Conservation (phyloP, 2,329 filamentous ascomycete species). For the Cladophialophora psammophila region DNA sequence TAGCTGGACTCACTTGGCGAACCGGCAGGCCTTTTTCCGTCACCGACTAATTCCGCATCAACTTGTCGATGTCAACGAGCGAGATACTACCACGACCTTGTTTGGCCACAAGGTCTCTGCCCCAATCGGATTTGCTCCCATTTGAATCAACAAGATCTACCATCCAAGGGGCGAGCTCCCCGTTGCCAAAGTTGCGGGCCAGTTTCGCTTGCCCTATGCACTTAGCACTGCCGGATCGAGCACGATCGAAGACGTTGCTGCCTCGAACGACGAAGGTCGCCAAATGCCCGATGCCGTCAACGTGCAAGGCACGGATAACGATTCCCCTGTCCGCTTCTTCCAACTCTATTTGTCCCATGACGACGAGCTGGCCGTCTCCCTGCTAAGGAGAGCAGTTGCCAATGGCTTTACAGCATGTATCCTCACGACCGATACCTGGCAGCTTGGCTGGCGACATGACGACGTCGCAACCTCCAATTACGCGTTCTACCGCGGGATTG, state of each 20-base stretch:
- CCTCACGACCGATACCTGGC: slow-evolving; percentile 68
- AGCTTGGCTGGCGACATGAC: slow-evolving; percentile 68
- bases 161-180: slow-evolving; percentile 64
- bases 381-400: slow-evolving; percentile 63
- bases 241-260: slow-evolving; percentile 65
- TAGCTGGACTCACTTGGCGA: slow-evolving; percentile 57
- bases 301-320: slow-evolving; percentile 40
- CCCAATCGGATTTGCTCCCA: slow-evolving; percentile 69
- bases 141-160: slow-evolving; percentile 73
- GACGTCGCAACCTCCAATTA: slow-evolving; percentile 66
- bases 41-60: slow-evolving; percentile 68
- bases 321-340: slow-evolving; percentile 60
- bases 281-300: slow-evolving; percentile 24
- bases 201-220: slow-evolving; percentile 66
- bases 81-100: slow-evolving; percentile 65
- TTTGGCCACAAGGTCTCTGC: slow-evolving; percentile 67
- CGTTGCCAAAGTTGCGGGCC: slow-evolving; percentile 66
- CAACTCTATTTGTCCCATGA: slow-evolving; percentile 71
- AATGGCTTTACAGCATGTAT: slow-evolving; percentile 65
- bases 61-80: slow-evolving; percentile 66
- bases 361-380: slow-evolving; percentile 63
- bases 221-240: slow-evolving; percentile 65
- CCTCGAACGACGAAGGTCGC: slow-evolving; percentile 59
- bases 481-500: slow-evolving; percentile 68
- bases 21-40: slow-evolving; percentile 69